These are phyloP conservation scores for Ramularia collo-cygni DNA, from an alignment of 2,329 filamentous ascomycete species.

Conservation along the genomic window DNA sequence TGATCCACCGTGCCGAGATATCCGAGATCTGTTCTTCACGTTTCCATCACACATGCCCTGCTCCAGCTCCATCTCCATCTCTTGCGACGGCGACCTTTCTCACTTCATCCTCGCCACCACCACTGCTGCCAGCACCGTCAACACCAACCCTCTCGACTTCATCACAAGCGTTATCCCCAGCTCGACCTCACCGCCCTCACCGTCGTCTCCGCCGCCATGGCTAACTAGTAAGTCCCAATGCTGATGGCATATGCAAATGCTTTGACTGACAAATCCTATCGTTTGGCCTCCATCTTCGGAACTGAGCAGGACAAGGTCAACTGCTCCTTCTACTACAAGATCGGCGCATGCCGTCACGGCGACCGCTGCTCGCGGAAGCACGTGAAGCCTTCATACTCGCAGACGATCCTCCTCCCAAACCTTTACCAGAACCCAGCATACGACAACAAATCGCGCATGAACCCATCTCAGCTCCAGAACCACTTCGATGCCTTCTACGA, in stretches of 20 bases:
- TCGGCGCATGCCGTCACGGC: slow-evolving; percentile 95
- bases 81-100: no score
- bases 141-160: neutral
- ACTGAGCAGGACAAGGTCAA: slow-evolving; percentile 99
- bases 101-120: neutral
- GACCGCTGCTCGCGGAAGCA: slow-evolving; percentile 98
- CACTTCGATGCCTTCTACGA: slow-evolving; percentile 99
- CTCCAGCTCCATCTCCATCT: neutral
- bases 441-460: slow-evolving; percentile 77
- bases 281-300: slow-evolving; percentile 96
- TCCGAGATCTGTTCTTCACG: neutral
- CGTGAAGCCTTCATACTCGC: slow-evolving; percentile 96
- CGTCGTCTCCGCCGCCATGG: slow-evolving; percentile 53
- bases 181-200: neutral
- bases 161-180: neutral
- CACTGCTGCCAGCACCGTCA: no score
- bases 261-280: no score
- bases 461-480: slow-evolving; percentile 89
- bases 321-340: slow-evolving; percentile 99
- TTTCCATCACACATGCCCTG: neutral
- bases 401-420: slow-evolving; percentile 96
- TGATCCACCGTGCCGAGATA: no score
- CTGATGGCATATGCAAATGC: no score
- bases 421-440: slow-evolving; percentile 98
- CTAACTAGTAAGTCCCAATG: no score